Conservation (phyloP, 73 alveolate species). For the Paramecium octaurelia region DNA sequence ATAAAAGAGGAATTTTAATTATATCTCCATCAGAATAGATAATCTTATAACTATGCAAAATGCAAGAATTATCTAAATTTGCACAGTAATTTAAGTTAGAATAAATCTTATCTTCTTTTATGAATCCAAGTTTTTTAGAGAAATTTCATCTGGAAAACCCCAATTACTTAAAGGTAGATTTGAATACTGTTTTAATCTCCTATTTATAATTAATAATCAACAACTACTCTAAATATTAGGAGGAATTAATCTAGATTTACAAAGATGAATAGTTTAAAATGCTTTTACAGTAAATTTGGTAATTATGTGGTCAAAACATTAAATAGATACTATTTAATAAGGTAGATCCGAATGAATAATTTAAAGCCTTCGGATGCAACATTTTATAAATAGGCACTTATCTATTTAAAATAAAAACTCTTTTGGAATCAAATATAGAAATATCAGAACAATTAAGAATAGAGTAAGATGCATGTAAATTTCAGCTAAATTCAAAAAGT, state of each 20-base stretch:
- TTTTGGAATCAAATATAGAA: background rate
- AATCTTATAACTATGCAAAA: background rate
- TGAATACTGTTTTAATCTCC: background rate
- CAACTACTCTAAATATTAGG: background rate
- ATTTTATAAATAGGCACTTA: background rate
- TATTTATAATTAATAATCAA: background rate
- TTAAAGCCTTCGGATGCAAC: background rate
- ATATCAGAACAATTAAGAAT: background rate
- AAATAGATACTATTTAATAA: background rate
- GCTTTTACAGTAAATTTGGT: background rate
- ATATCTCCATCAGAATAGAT: background rate
- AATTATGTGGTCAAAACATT: background rate
- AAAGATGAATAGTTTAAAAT: background rate
- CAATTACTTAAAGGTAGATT: background rate
- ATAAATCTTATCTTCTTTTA: background rate
- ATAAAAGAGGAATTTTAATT: background rate
- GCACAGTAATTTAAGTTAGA: background rate
- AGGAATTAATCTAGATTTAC: background rate
- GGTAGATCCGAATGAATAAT: background rate
- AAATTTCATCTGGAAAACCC: background rate
- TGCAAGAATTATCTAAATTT: background rate
- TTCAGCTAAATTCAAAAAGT: background rate
- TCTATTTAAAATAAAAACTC: background rate
- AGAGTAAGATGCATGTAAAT: background rate
- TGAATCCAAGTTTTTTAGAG: background rate